A percentile compares a stretch with the other conserved stretches of the same genome.
Conservation (phyloP, 1,284 basidiomycete genomes). For the Ganoderma resinaceum region DNA sequence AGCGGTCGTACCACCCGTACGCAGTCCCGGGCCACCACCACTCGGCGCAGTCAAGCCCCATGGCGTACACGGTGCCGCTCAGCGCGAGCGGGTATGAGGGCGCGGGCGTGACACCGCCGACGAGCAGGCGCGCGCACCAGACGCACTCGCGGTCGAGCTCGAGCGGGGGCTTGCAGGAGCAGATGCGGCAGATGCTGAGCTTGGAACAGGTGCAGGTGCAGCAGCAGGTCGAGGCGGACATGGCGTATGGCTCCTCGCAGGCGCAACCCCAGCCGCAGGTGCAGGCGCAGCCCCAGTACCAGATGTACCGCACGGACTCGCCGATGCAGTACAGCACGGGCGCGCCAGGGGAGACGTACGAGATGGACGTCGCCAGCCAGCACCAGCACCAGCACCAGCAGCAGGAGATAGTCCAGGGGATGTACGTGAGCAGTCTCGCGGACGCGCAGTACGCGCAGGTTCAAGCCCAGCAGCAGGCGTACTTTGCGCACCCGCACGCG, state of each 20-base stretch:
- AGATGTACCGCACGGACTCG: constrained; percentile 37
- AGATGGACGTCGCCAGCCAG: constrained; percentile 27
- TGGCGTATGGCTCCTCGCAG: constrained; percentile 12
- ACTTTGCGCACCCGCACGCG: constrained; percentile 24
- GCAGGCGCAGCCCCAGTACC: constrained; percentile 23
- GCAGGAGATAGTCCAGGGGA: constrained; percentile 17
- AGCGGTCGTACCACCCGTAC: constrained; percentile 60
- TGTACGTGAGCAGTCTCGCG: constrained; percentile 16
- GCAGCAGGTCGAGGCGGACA: constrained; percentile 14
- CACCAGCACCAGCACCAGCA: constrained; percentile 15
- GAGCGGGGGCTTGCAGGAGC: constrained; percentile 40
- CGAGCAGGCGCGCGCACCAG: constrained; percentile 2
- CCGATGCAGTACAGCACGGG: constrained; percentile 36
- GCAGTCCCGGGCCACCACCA: constrained; percentile 41
- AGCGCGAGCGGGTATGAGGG: constrained; percentile 32
- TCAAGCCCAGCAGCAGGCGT: constrained; percentile 23
- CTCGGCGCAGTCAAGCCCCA: constrained; percentile 66
- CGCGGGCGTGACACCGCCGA: constrained; percentile 6
- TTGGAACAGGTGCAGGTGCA: constrained; percentile 34
- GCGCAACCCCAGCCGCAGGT: neutral
- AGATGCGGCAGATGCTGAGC: constrained; percentile 41
- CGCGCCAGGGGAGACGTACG: constrained; percentile 28
- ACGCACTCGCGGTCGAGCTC: constrained; percentile 34
- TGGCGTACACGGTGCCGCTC: constrained; percentile 56
- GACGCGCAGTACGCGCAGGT: constrained; percentile 18